Evolutionary conservation across 306 rosid genomes (phyloP).

Genomic region (Dicorynia guianensis): DNA sequence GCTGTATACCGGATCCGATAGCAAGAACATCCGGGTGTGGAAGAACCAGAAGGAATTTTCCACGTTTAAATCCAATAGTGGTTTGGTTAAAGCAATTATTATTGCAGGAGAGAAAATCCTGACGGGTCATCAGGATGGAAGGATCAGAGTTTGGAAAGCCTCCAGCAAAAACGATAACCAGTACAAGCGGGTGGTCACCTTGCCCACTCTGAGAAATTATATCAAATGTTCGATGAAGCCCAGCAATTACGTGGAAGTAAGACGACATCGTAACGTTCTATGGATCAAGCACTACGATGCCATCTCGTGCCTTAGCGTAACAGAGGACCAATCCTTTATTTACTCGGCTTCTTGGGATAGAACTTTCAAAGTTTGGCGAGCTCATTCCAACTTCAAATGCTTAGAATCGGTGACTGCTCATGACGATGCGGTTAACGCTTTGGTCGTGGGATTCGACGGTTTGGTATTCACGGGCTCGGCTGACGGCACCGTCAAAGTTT

Average conservation of each 20-base stretch:
- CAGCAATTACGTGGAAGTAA: constrained; percentile 77
- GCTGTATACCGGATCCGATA: constrained; percentile 85
- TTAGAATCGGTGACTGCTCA: constrained; percentile 84
- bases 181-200: constrained; percentile 68
- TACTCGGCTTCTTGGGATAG: constrained; percentile 97
- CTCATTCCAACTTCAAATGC: constrained; percentile 67
- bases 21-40: constrained; percentile 96
- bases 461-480: constrained; percentile 87
- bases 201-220: constrained; percentile 71
- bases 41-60: constrained; percentile 76
- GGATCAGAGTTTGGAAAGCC: constrained; percentile 79
- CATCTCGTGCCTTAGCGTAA: constrained; percentile 71
- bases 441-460: constrained; percentile 63
- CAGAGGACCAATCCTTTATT: constrained; percentile 61
- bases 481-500: constrained; percentile 79
- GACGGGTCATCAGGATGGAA: constrained; percentile 94
- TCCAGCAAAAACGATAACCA: constrained; percentile 44
- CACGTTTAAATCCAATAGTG: constrained; percentile 74
- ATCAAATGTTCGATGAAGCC: constrained; percentile 75
- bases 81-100: constrained; percentile 81
- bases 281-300: constrained; percentile 92
- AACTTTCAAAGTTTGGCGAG: constrained; percentile 84
- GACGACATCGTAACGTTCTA: constrained; percentile 50
- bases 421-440: constrained; percentile 82
- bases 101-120: constrained; percentile 60